Base-by-base conservation (phyloP, 352 stramenopile species). In the Globisporangium lucens region DNA sequence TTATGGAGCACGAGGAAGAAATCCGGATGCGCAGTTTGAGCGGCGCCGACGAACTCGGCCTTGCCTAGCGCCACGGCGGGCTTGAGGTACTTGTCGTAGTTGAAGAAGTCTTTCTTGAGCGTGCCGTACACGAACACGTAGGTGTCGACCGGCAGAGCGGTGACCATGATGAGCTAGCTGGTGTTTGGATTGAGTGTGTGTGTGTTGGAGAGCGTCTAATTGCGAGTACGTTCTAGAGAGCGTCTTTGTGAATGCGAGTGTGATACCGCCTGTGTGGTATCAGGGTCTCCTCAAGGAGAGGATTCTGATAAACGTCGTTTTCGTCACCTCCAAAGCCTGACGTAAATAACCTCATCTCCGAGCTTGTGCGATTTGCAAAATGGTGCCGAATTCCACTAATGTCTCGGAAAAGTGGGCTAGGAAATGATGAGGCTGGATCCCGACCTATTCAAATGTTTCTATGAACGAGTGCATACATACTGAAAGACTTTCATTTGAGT, bases 91-190 rank as follows among this genome's bases (percentile, higher is more conserved):
- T 73, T 62, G 6, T 76, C 64, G 66, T 92, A 89, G 78, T 94
- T 94, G 65, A 81, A 84, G 57, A 93, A 75, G 9, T 73, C 83
- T 12, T 73, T 75, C 79, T 94, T 94, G 63, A 94, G 82, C 41
- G 85, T 94, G 30, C 85, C 86, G 65, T 94, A 92, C 33, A 94
- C 85, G 65, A 91, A 93, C 67, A 94, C 82, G 29, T 83, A 61
- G 59, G 76, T 86, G 56, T 80, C 68, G 20, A 75, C 55, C 5
- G 55, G 30, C 9, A 61, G 55, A 35, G 55, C 24, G 9, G 53
- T 2, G 7, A 29, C 15, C 53, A 59, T 59, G 29, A 59, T 59
- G 53, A 36, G 27, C 52, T 63, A 20, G 17, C n/a, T 52, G n/a
- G n/a, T 29, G n/a, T 3, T 35, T 24, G 4, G 12, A 12, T 46